phyloP scores from a whole-genome alignment of 1,139 yeast species.

The Hyphopichia burtonii region DNA sequence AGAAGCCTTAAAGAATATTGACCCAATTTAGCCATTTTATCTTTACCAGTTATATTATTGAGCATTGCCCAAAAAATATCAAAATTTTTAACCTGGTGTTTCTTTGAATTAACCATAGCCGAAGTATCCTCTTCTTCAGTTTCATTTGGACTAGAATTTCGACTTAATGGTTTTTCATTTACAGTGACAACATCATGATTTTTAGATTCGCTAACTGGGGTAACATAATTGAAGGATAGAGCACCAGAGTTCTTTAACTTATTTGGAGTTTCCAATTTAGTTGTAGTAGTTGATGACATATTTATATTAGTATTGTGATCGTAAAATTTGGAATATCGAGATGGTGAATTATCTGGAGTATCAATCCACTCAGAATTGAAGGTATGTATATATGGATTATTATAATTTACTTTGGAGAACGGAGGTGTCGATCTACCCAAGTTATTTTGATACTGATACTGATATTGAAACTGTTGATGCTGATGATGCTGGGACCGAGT shows the following conservation, averaged over 20 bases:
- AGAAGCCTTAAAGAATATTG: constrained; percentile 59
- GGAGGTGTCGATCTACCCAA: neutral
- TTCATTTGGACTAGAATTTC: constrained; percentile 6
- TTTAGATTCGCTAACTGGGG: constrained; percentile 21
- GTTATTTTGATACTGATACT: constrained; percentile 2
- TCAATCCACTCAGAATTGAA: constrained; percentile 42
- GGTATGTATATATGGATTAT: constrained; percentile 17
- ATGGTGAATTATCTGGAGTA: constrained; percentile 14
- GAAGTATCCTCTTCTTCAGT: neutral
- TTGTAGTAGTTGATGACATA: constrained; percentile 10
- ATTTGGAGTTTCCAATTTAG: constrained; percentile 22
- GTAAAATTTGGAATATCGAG: constrained; percentile 1
- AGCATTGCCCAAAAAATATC: constrained; percentile 54
- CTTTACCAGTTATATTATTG: constrained; percentile 63
- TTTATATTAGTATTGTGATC: neutral
- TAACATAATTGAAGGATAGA: constrained; percentile 15
- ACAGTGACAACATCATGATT: constrained; percentile 12
- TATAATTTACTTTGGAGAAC: neutral
- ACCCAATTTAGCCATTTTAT: constrained; percentile 63
- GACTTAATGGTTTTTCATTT: constrained; percentile 9
- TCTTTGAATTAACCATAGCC: neutral
- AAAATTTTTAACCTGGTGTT: constrained; percentile 11
- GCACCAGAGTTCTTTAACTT: constrained; percentile 11
- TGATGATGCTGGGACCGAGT: constrained; percentile 1
- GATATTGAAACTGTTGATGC: neutral